phyloP scores from a whole-genome alignment of 139 green algal genomes.

The Ettlia oleoabundans region DNA sequence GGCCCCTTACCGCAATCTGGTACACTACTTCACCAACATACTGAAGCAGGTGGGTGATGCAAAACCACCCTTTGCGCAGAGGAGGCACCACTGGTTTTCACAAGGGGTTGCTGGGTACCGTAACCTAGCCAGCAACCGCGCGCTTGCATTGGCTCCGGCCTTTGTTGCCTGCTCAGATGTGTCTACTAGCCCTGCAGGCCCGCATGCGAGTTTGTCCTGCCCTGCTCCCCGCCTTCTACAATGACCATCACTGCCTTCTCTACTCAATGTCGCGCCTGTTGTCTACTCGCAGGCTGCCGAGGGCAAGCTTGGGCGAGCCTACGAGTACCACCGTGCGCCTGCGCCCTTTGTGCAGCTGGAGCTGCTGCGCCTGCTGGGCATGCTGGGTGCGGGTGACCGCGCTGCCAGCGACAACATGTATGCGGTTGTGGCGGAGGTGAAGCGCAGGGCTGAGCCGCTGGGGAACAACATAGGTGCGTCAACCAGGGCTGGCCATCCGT shows the following conservation, averaged over 20 bases:
- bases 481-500: too few species aligned
- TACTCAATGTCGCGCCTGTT: not conserved
- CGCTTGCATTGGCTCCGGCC: too few species aligned
- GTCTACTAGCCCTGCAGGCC: too few species aligned
- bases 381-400: slow-evolving; percentile 80
- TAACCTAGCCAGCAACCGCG: too few species aligned
- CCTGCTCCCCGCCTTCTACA: too few species aligned
- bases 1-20: slow-evolving; percentile 83
- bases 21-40: slow-evolving; percentile 92
- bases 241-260: not conserved
- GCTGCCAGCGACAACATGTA: slow-evolving; percentile 87
- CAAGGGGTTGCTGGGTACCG: too few species aligned
- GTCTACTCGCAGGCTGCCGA: slow-evolving; percentile 71
- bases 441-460: slow-evolving; percentile 54
- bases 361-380: slow-evolving; percentile 89
- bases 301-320: slow-evolving; percentile 88
- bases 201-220: too few species aligned
- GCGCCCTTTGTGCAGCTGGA: slow-evolving; percentile 99
- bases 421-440: slow-evolving; percentile 72
- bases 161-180: too few species aligned
- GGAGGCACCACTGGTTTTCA: too few species aligned
- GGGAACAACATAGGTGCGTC: slow-evolving; percentile 47
- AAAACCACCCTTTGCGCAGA: too few species aligned
- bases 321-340: slow-evolving; percentile 95
- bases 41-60: slow-evolving; percentile 84